phyloP scores from a whole-genome alignment of 148 eudicot genomes.

The Camellia lanceoleosa region DNA sequence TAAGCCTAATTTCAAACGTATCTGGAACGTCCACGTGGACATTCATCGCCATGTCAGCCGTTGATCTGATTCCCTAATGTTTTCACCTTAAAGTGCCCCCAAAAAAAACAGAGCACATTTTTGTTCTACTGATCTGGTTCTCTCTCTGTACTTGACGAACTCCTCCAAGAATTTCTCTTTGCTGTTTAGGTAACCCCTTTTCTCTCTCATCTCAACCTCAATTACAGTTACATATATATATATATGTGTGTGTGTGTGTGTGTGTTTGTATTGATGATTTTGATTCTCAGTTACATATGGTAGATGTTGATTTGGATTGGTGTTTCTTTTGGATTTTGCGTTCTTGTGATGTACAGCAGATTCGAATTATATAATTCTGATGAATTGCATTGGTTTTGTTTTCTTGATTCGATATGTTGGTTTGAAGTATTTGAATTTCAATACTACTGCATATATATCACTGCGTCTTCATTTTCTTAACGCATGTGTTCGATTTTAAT shows the following conservation, averaged over 20 bases:
- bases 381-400: background rate
- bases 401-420: background rate
- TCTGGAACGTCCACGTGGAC: background rate
- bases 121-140: too few relatives aligned
- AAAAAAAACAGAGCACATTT: too few relatives aligned
- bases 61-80: background rate
- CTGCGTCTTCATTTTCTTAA: background rate
- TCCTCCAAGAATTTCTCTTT: too few relatives aligned
- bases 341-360: background rate
- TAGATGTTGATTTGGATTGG: background rate
- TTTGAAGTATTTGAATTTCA: background rate
- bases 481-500: background rate
- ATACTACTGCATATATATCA: background rate
- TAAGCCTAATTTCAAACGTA: too few relatives aligned
- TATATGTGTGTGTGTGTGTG: background rate
- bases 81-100: background rate
- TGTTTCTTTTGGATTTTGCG: too few relatives aligned
- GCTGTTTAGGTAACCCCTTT: background rate
- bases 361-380: background rate
- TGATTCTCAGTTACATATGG: background rate
- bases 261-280: background rate
- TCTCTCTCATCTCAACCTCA: background rate
- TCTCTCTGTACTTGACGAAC: background rate
- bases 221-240: too few relatives aligned
- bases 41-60: background rate